Evolutionary conservation across 345 rosid genomes (phyloP).

Genomic region (Psidium guajava): DNA sequence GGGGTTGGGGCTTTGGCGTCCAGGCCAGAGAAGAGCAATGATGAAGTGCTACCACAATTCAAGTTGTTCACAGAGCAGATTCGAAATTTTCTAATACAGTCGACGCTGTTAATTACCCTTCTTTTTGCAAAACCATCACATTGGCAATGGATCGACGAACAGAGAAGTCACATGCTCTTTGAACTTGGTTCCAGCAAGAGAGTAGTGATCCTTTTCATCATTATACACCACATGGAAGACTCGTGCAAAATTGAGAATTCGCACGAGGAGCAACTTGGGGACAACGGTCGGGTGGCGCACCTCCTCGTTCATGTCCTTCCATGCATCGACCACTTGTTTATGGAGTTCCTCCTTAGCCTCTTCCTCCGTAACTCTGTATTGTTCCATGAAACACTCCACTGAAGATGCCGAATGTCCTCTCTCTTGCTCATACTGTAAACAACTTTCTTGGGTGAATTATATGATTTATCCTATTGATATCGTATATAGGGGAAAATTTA

Average conservation of each 20-base stretch:
- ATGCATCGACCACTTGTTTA: not conserved
- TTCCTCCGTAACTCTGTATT: not conserved
- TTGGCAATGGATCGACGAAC: not conserved
- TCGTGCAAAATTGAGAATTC: conserved; percentile 6
- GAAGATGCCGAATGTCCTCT: not conserved
- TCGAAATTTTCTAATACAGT: not conserved
- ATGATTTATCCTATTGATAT: not conserved
- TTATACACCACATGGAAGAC: conserved; percentile 14
- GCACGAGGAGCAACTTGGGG: not conserved
- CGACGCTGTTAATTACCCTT: not conserved
- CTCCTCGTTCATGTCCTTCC: conserved; percentile 18
- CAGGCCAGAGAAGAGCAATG: not conserved
- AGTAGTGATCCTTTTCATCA: conserved; percentile 8
- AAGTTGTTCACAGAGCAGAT: not conserved
- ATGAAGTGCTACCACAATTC: not conserved
- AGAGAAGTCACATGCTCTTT: not conserved
- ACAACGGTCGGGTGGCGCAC: not conserved
- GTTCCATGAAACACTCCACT: conserved; percentile 3
- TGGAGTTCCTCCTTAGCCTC: not conserved
- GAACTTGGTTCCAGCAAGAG: not conserved
- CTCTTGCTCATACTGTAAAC: not conserved
- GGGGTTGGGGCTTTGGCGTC: no score
- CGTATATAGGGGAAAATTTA: not conserved
- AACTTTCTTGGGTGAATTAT: not conserved
- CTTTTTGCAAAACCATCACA: not conserved